These are phyloP conservation scores for Pseudocercospora fijiensis DNA, from an alignment of 2,329 filamentous ascomycete genomes.

Conservation along the genomic window DNA sequence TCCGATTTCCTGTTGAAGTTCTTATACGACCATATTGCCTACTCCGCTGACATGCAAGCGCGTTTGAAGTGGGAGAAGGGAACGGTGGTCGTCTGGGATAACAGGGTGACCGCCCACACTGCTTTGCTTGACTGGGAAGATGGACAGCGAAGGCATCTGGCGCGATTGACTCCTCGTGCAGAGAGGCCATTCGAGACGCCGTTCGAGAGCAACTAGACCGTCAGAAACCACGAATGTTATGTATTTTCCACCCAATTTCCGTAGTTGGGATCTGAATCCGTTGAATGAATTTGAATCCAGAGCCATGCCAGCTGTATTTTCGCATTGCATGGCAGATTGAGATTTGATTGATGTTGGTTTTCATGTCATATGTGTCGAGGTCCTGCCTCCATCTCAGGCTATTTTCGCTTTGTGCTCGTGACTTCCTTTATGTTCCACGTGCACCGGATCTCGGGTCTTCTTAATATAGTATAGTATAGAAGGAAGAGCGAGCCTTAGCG, in stretches of 20 bases:
- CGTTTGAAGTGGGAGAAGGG: constrained; percentile 51
- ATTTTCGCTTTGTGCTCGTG: too few relatives aligned
- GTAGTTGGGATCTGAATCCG: background rate
- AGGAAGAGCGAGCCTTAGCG: too few relatives aligned
- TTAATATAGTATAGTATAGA: too few relatives aligned
- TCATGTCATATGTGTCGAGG: background rate
- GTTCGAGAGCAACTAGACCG: constrained; percentile 36
- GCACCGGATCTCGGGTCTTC: too few relatives aligned
- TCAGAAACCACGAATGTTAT: background rate
- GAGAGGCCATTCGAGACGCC: constrained; percentile 71
- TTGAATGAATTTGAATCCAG: background rate
- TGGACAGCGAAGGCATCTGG: constrained; percentile 74
- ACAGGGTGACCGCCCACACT: constrained; percentile 54
- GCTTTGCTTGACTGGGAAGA: constrained; percentile 79
- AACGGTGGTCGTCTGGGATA: constrained; percentile 29
- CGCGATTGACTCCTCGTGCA: constrained; percentile 78
- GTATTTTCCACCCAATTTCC: background rate
- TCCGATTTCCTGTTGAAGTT: constrained; percentile 75
- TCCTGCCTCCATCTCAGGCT: too few relatives aligned
- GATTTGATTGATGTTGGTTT: background rate
- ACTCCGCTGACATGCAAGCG: constrained; percentile 69
- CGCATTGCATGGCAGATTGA: background rate
- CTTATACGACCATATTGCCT: constrained; percentile 71
- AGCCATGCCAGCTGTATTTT: background rate
- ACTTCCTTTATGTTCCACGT: too few relatives aligned